phyloP scores from a whole-genome alignment of 495 filamentous ascomycete species.

The Cladorrhinum samala region DNA sequence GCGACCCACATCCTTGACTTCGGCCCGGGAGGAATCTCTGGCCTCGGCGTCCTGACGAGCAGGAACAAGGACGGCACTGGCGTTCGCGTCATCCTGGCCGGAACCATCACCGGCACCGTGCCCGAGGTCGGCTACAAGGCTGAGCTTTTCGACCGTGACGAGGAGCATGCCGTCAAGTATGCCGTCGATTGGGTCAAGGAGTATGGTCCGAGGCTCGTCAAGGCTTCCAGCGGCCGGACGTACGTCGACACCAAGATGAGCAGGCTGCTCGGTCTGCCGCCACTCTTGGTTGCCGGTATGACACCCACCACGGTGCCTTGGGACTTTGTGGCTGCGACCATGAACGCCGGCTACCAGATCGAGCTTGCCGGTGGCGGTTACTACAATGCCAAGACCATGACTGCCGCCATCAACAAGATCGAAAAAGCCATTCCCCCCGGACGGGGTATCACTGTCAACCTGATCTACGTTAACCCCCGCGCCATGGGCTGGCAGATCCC shows the following conservation, averaged over 20 bases:
- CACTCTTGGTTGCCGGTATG: conserved; percentile 94
- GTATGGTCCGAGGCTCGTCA: conserved; percentile 79
- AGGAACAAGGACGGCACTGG: conserved; percentile 97
- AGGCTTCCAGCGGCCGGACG: conserved; percentile 77
- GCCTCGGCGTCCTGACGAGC: conserved; percentile 93
- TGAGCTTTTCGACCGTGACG: conserved; percentile 92
- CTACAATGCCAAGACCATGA: conserved; percentile 86
- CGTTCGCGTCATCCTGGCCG: conserved; percentile 89
- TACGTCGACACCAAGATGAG: conserved; percentile 99
- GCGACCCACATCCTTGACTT: conserved; percentile 96
- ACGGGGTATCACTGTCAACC: conserved; percentile 85
- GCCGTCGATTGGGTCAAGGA: conserved; percentile 98
- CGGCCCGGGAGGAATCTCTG: conserved; percentile 91
- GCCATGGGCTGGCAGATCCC: conserved; percentile 99
- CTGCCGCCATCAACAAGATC: conserved; percentile 81
- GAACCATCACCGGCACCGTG: conserved; percentile 82
- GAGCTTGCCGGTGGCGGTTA: conserved; percentile 92
- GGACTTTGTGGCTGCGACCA: conserved; percentile 93
- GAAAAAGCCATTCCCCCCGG: conserved; percentile 82
- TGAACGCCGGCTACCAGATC: conserved; percentile 92
- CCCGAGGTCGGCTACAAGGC: conserved; percentile 92
- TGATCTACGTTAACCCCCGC: conserved; percentile 94
- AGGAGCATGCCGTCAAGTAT: conserved; percentile 86
- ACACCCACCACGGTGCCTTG: conserved; percentile 89
- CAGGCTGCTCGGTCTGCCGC: conserved; percentile 79